Conservation (phyloP, 2,329 filamentous ascomycete genomes). For the Botrytis aclada region DNA sequence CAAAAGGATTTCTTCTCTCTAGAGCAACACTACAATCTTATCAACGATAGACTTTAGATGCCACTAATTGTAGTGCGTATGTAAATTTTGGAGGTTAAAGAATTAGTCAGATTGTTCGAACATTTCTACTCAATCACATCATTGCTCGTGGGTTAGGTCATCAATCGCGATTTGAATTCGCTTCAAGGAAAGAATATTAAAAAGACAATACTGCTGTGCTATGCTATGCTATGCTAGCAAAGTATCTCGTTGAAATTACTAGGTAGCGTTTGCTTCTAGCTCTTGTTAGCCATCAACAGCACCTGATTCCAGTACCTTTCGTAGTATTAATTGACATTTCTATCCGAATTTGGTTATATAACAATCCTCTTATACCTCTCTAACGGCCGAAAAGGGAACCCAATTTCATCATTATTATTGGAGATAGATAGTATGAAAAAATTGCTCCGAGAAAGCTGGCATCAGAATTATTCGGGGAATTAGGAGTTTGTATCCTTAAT, state of each 20-base stretch:
- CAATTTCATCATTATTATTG: not conserved
- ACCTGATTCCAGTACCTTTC: not conserved
- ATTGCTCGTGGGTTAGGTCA: not conserved
- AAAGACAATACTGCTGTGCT: not conserved
- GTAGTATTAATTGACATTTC: not conserved
- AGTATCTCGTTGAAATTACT: not conserved
- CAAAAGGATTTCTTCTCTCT: not conserved
- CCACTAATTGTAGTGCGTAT: not conserved
- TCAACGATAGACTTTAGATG: not conserved
- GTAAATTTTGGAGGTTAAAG: not conserved
- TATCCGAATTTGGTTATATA: not conserved
- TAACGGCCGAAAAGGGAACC: not conserved
- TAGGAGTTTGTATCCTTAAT: not conserved
- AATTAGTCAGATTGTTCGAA: not conserved
- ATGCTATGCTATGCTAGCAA: not conserved
- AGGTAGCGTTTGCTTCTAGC: not conserved
- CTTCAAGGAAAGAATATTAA: not conserved
- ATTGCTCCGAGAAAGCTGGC: not conserved
- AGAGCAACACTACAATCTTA: not conserved
- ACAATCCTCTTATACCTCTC: not conserved
- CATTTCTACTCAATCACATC: not conserved
- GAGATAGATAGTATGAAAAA: not conserved
- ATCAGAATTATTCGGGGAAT: not conserved
- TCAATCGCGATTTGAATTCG: not conserved
- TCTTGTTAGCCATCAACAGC: not conserved